Percentiles rank a stretch among this genome's conserved stretches.
phyloP scores from a whole-genome alignment of 1,284 basidiomycete genomes.

The Ustilago loliicola region DNA sequence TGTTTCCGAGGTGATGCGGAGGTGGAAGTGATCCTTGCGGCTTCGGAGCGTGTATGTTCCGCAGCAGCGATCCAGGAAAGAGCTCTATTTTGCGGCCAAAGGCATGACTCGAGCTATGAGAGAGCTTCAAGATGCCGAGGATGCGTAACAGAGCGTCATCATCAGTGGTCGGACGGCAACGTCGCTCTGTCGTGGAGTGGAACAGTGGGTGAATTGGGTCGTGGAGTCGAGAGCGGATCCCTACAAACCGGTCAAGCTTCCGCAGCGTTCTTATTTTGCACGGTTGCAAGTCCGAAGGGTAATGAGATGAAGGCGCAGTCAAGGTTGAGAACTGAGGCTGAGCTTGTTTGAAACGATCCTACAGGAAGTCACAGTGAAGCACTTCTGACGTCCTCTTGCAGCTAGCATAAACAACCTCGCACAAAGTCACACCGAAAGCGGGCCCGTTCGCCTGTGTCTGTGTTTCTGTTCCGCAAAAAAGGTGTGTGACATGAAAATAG shows the following conservation, averaged over 20 bases:
- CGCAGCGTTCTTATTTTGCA: background rate
- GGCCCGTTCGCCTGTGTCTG: constrained; percentile 3
- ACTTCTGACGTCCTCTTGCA: no score
- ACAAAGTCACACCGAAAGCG: background rate
- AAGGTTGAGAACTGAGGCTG: background rate
- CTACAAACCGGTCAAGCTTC: background rate
- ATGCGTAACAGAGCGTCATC: background rate
- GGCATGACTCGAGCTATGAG: background rate
- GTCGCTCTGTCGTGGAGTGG: background rate
- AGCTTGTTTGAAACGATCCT: background rate
- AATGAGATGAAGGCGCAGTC: constrained; percentile 2
- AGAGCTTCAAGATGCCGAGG: background rate
- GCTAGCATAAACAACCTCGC: background rate
- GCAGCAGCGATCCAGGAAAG: background rate
- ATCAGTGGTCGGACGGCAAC: background rate
- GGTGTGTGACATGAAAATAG: background rate
- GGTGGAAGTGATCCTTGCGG: background rate
- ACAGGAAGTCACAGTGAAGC: constrained; percentile 6
- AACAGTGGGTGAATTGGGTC: background rate
- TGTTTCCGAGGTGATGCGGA: background rate
- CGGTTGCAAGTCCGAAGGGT: background rate
- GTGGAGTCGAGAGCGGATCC: background rate
- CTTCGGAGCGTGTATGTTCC: constrained; percentile 1
- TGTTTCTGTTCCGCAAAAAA: background rate
- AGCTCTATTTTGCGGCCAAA: background rate